Conservation (phyloP, 257 asterid genomes). For the Rauvolfia tetraphylla region DNA sequence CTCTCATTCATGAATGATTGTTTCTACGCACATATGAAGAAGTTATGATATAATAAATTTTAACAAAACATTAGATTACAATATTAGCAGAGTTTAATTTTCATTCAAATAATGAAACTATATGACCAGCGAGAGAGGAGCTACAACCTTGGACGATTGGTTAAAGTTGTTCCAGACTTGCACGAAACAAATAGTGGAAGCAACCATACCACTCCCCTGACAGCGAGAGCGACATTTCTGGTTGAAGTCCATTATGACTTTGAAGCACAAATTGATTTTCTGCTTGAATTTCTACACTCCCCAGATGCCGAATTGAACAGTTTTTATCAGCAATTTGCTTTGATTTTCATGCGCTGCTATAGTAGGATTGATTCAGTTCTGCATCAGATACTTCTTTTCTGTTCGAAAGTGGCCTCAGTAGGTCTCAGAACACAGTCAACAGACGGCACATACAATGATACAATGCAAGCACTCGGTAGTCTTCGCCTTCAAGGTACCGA, state of each 20-base stretch:
- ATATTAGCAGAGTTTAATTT: too few species aligned
- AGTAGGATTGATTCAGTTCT: neutral
- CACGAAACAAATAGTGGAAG: neutral
- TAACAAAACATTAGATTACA: too few species aligned
- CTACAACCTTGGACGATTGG: neutral
- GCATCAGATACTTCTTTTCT: neutral
- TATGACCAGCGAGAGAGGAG: neutral
- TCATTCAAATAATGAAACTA: too few species aligned
- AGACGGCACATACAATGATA: neutral
- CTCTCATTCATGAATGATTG: too few species aligned
- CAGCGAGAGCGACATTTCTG: conserved; percentile 1
- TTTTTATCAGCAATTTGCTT: neutral
- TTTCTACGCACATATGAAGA: too few species aligned
- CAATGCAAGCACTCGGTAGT: neutral
- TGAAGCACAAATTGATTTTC: neutral
- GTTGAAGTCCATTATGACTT: neutral
- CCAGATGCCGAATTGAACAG: neutral
- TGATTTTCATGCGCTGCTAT: neutral
- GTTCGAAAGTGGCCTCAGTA: neutral
- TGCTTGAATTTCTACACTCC: neutral
- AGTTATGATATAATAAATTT: too few species aligned
- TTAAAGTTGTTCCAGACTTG: neutral
- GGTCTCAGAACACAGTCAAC: neutral
- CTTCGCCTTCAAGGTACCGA: too few species aligned
- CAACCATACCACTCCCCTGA: neutral